Conservation (phyloP, 176 grass and related monocot species). For the Oryza punctata region DNA sequence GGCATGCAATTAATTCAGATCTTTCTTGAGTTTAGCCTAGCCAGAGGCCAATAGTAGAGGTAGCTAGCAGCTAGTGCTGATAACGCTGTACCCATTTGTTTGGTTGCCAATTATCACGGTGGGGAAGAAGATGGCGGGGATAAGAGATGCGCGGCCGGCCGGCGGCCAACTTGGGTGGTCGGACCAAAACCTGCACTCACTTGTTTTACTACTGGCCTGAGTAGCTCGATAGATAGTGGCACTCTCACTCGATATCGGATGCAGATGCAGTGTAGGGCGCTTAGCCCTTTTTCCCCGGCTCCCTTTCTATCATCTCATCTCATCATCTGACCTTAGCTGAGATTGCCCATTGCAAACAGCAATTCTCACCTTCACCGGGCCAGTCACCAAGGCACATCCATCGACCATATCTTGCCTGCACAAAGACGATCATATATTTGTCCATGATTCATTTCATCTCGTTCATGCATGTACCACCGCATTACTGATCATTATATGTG, state of each 20-base stretch:
- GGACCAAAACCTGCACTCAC: slow-evolving; percentile 17
- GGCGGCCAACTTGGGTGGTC: slow-evolving; percentile 50
- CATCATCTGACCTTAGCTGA: not conserved
- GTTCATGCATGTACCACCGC: not conserved
- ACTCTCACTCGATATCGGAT: not conserved
- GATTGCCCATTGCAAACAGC: not conserved
- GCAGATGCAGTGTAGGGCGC: not conserved
- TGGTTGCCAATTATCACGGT: slow-evolving; percentile 1
- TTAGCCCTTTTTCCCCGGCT: not conserved
- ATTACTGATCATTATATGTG: not conserved
- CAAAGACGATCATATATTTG: not conserved
- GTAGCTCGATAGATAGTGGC: slow-evolving; percentile 15
- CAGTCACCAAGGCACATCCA: not conserved
- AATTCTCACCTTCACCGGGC: slow-evolving; percentile 10
- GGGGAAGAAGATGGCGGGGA: slow-evolving; percentile 20
- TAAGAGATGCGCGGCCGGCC: slow-evolving; percentile 15
- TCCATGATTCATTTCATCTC: not conserved
- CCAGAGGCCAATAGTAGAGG: not conserved
- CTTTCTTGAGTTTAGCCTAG: too few species aligned
- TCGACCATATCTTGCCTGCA: not conserved
- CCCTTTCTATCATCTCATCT: slow-evolving; percentile 46
- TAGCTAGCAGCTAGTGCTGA: slow-evolving; percentile 3
- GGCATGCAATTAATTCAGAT: too few species aligned
- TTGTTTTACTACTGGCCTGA: too few species aligned
- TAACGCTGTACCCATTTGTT: slow-evolving; percentile 44